Percentiles rank a stretch among this genome's conserved stretches.
Evolutionary conservation across 257 asterid genomes (phyloP).

Genomic region (Coffea eugenioides): DNA sequence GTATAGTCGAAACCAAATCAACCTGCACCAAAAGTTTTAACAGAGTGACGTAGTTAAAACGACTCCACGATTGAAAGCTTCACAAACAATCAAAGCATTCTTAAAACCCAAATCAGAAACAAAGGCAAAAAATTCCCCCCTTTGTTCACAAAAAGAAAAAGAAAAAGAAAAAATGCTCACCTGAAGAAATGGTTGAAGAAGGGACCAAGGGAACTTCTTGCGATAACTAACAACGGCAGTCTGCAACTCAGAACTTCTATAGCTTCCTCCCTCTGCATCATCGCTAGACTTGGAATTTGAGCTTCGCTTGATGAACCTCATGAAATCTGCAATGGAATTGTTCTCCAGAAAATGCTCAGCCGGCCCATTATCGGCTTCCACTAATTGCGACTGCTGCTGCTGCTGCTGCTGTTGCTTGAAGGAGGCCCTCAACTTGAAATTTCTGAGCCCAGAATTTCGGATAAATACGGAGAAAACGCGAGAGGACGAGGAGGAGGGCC

Average conservation of each 20-base stretch:
- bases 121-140: not conserved
- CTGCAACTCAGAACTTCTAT: slow-evolving; percentile 63
- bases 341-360: slow-evolving; percentile 58
- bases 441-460: slow-evolving; percentile 28
- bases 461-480: slow-evolving; percentile 13
- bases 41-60: not conserved
- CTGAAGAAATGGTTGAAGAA: slow-evolving; percentile 81
- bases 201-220: slow-evolving; percentile 92
- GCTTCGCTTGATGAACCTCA: slow-evolving; percentile 68
- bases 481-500: slow-evolving; percentile 17
- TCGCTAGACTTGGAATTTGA: slow-evolving; percentile 18
- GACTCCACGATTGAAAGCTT: not conserved
- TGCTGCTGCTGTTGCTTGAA: slow-evolving; percentile 26
- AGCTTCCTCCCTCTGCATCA: slow-evolving; percentile 10
- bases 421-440: slow-evolving; percentile 32
- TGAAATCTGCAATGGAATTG: slow-evolving; percentile 90
- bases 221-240: slow-evolving; percentile 83
- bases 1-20: slow-evolving; percentile 96
- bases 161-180: not conserved
- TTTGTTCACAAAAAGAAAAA: too few species aligned
- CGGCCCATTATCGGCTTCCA: slow-evolving; percentile 35
- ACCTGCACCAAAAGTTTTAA: slow-evolving; percentile 45
- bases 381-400: slow-evolving; percentile 20
- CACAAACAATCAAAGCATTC: not conserved
- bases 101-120: not conserved